Conservation (phyloP, 768 basidiomycete genomes). For the Melanogaster broomeanus region DNA sequence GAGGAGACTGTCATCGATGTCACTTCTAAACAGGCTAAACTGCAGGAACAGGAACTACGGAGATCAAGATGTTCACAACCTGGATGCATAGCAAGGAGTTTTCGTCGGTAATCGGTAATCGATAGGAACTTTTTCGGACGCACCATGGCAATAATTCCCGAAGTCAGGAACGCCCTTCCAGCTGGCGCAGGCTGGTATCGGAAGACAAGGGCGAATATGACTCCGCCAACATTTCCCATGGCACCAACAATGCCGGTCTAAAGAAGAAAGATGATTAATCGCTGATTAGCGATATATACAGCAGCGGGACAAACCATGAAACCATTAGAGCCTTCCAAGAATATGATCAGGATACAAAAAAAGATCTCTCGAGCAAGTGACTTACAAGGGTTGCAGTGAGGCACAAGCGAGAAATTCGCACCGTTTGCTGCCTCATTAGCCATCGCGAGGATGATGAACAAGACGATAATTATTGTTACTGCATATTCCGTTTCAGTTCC, state of each 20-base stretch:
- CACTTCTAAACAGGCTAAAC: not conserved
- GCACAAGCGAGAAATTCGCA: slow-evolving; percentile 51
- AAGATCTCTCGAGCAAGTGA: slow-evolving; percentile 14
- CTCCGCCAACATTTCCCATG: slow-evolving; percentile 45
- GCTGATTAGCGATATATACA: not conserved
- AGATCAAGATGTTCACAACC: slow-evolving; percentile 20
- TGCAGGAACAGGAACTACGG: slow-evolving; percentile 14
- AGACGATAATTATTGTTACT: slow-evolving; percentile 38
- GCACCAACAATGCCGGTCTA: slow-evolving; percentile 41
- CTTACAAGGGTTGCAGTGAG: slow-evolving; percentile 47
- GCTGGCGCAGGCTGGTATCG: slow-evolving; percentile 41
- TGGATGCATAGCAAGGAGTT: slow-evolving; percentile 1
- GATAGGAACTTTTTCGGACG: not conserved
- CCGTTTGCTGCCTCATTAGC: slow-evolving; percentile 49
- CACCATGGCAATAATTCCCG: slow-evolving; percentile 43
- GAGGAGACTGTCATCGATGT: not conserved
- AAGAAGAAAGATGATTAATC: no score
- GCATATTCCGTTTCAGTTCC: not conserved
- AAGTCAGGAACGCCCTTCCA: slow-evolving; percentile 50
- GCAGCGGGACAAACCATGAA: slow-evolving; percentile 31
- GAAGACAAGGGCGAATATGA: slow-evolving; percentile 50
- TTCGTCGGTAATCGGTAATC: not conserved
- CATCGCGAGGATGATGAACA: slow-evolving; percentile 41
- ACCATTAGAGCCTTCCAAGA: slow-evolving; percentile 29
- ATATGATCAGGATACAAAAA: not conserved